These are phyloP conservation scores for Yamadazyma scolyti DNA, from an alignment of 805 yeast species.

Conservation along the genomic window DNA sequence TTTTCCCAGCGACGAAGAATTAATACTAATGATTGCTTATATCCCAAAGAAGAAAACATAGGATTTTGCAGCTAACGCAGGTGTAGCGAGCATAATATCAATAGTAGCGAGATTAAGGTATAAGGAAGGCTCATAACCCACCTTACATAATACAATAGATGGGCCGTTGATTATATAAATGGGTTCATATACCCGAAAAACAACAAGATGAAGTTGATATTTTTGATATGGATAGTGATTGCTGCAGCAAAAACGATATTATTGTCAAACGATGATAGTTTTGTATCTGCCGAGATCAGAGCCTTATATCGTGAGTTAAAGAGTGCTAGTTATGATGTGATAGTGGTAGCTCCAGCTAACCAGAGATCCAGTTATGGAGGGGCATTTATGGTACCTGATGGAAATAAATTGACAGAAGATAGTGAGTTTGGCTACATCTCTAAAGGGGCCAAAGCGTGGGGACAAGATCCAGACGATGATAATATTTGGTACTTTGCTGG, in stretches of 20 bases:
- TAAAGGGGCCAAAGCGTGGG: conserved; percentile 54
- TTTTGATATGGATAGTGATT: neutral
- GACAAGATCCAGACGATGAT: conserved; percentile 35
- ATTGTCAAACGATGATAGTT: conserved; percentile 55
- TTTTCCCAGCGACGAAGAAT: too few species aligned
- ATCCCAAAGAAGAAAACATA: too few species aligned
- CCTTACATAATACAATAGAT: too few species aligned
- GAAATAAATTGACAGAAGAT: conserved; percentile 35
- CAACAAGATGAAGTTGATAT: too few species aligned
- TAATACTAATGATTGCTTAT: too few species aligned
- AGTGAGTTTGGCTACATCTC: conserved; percentile 48
- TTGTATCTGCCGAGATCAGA: conserved; percentile 55
- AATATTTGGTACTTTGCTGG: conserved; percentile 52
- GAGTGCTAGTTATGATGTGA: conserved; percentile 47
- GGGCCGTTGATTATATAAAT: too few species aligned
- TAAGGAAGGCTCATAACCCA: too few species aligned
- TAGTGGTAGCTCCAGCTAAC: conserved; percentile 49
- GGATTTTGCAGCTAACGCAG: too few species aligned
- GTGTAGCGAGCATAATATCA: too few species aligned
- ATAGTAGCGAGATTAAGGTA: too few species aligned
- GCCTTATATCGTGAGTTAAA: conserved; percentile 48
- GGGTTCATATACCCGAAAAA: too few species aligned
- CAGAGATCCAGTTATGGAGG: conserved; percentile 57
- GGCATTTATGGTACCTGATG: conserved; percentile 41
- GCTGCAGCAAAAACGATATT: conserved; percentile 15